phyloP scores from a whole-genome alignment of 2,329 filamentous ascomycete genomes.

The Aaosphaeria arxii region DNA sequence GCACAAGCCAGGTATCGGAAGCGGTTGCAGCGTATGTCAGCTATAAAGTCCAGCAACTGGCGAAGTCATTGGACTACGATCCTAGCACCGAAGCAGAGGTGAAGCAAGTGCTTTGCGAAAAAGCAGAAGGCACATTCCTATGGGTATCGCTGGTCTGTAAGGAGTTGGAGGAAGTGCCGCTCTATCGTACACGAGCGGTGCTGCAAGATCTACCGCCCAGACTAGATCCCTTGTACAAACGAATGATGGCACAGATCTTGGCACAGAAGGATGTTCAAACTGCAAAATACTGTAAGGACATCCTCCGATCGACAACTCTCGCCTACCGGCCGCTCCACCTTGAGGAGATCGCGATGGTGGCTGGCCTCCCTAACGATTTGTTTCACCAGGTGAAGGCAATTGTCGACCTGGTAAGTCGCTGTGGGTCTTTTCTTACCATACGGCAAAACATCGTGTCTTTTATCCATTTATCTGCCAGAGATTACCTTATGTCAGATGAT shows the following conservation, averaged over 20 bases:
- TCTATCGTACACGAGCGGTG: slow-evolving; percentile 7
- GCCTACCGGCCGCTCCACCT: slow-evolving; percentile 38
- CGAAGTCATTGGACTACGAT: background rate
- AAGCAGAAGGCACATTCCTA: slow-evolving; percentile 29
- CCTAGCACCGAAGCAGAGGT: background rate
- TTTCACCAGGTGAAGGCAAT: background rate
- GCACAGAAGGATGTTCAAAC: slow-evolving; percentile 13
- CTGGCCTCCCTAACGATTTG: slow-evolving; percentile 1
- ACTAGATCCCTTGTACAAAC: slow-evolving; percentile 37
- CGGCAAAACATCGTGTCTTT: slow-evolving; percentile 1
- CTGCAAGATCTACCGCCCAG: slow-evolving; percentile 31
- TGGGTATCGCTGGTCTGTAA: slow-evolving; percentile 25
- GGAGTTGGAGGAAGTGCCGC: slow-evolving; percentile 14
- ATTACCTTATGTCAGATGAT: background rate
- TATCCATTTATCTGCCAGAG: slow-evolving; percentile 1
- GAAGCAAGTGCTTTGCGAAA: background rate
- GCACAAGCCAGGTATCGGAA: background rate
- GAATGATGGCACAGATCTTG: slow-evolving; percentile 37
- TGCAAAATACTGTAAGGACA: slow-evolving; percentile 18
- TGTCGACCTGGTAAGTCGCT: background rate
- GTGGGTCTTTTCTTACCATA: slow-evolving; percentile 1
- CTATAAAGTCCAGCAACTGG: background rate
- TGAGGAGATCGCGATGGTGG: slow-evolving; percentile 26
- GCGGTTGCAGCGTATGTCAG: background rate
- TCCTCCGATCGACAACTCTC: no score